phyloP scores from a whole-genome alignment of 2,329 filamentous ascomycete genomes.

The Westerdykella sp. region DNA sequence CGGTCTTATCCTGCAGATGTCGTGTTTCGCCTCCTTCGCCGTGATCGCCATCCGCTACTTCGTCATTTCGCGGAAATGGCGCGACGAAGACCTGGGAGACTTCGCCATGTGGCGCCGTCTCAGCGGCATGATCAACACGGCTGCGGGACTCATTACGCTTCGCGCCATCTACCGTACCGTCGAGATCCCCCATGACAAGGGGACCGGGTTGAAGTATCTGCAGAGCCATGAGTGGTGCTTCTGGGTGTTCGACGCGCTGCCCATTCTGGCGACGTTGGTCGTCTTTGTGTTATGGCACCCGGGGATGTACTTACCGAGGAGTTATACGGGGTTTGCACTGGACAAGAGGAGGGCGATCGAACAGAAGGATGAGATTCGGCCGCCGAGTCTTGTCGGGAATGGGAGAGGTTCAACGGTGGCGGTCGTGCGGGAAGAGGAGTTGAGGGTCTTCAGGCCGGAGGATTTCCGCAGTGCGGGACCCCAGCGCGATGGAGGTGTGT shows the following conservation, averaged over 20 bases:
- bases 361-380: slow-evolving; percentile 28
- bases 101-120: slow-evolving; percentile 33
- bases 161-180: slow-evolving; percentile 51
- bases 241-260: slow-evolving; percentile 48
- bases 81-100: slow-evolving; percentile 29
- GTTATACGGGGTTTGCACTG: slow-evolving; percentile 23
- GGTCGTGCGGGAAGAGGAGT: background rate
- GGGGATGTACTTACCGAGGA: slow-evolving; percentile 26
- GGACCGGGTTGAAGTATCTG: slow-evolving; percentile 43
- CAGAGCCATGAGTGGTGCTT: slow-evolving; percentile 50
- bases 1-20: slow-evolving; percentile 47
- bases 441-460: slow-evolving; percentile 19
- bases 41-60: slow-evolving; percentile 32
- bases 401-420: background rate
- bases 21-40: slow-evolving; percentile 48
- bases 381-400: slow-evolving; percentile 8
- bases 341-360: slow-evolving; percentile 26
- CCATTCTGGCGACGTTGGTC: slow-evolving; percentile 44
- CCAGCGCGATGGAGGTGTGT: slow-evolving; percentile 1
- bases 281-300: slow-evolving; percentile 49
- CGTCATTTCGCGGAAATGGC: slow-evolving; percentile 25
- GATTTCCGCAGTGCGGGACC: slow-evolving; percentile 14
- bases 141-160: slow-evolving; percentile 34
- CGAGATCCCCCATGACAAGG: slow-evolving; percentile 46
- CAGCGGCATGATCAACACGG: slow-evolving; percentile 30